Conservation (phyloP, 495 filamentous ascomycete species). For the Annulohypoxylon stygium region DNA sequence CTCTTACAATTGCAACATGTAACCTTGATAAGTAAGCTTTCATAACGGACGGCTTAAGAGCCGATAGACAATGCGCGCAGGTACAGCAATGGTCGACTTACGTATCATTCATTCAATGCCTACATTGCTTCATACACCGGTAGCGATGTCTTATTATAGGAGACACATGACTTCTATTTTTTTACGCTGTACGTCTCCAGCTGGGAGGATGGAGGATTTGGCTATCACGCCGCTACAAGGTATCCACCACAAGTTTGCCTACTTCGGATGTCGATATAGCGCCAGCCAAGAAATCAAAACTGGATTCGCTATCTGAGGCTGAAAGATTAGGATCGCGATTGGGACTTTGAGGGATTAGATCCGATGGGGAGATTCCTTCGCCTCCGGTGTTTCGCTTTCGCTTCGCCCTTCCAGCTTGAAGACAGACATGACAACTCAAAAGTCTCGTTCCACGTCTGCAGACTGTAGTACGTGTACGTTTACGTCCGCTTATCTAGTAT, state of each 20-base stretch:
- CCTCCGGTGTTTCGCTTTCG: conserved; percentile 26
- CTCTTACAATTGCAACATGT: conserved; percentile 23
- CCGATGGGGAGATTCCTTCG: conserved; percentile 26
- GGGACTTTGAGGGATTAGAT: conserved; percentile 13
- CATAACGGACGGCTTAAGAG: conserved; percentile 9
- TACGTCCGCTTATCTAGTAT: conserved; percentile 2
- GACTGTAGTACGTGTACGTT: neutral
- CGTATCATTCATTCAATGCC: no score
- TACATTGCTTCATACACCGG: neutral
- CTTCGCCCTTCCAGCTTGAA: neutral
- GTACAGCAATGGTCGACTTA: neutral
- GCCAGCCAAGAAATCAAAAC: neutral
- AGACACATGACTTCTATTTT: neutral
- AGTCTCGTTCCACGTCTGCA: neutral
- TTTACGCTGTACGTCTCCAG: neutral
- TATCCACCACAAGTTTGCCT: neutral
- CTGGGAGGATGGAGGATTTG: neutral
- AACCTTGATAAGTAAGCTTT: conserved; percentile 28
- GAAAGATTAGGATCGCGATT: conserved; percentile 3
- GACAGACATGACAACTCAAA: conserved; percentile 1
- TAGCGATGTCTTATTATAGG: neutral
- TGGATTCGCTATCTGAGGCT: conserved; percentile 19
- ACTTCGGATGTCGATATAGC: neutral
- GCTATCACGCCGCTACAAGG: neutral
- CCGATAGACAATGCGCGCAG: conserved; percentile 8